Evolutionary conservation across 2,329 filamentous ascomycete genomes (phyloP), one percentile per base, ranked within the genome.

Genomic region (Fusarium torreyae): DNA sequence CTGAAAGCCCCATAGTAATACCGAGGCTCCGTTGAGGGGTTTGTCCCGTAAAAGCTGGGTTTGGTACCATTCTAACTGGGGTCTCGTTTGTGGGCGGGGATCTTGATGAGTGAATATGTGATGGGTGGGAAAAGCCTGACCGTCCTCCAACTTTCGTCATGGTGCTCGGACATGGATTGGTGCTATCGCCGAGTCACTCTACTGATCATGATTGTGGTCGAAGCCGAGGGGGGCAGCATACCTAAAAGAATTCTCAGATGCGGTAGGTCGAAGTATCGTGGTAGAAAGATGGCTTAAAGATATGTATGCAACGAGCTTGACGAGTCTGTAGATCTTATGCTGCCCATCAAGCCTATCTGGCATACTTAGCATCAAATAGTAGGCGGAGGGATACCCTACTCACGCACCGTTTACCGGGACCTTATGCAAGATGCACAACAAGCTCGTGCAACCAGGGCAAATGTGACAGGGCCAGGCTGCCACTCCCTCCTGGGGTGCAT

Each of bases 371-470:
- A 31, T 55, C 49, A 45, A 58, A 72, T 72, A 63, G 58, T 55
- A 68, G 64, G 49, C 52, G 46, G 54, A 66, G 55, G 55, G 45
- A 61, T 66, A 61, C 63, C 67, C 64, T 71, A 54, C 67, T 70
- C 59, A 60, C 66, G 56, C 68, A 70, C 68, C 68, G 70, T 74
- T 73, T 45, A 46, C 57, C 65, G 68, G 72, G 70, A 63, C 38
- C 62, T 65, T 73, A 74, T 74, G 70, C 72, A 74, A 66, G 68
- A 66, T 71, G 70, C 66, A 74, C 71, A 70, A 73, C 68, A 69
- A 74, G 72, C 59, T 64, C 61, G 51, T 64, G 62, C 67, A 52
- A 71, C 64, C 53, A 67, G 67, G 57, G 60, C 56, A 49, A 65
- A 67, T 57, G 60, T 64, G 60, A 69, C 63, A 72, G 70, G 63